phyloP scores from a whole-genome alignment of 106 monocot species.

The Dioscorea zingiberensis region DNA sequence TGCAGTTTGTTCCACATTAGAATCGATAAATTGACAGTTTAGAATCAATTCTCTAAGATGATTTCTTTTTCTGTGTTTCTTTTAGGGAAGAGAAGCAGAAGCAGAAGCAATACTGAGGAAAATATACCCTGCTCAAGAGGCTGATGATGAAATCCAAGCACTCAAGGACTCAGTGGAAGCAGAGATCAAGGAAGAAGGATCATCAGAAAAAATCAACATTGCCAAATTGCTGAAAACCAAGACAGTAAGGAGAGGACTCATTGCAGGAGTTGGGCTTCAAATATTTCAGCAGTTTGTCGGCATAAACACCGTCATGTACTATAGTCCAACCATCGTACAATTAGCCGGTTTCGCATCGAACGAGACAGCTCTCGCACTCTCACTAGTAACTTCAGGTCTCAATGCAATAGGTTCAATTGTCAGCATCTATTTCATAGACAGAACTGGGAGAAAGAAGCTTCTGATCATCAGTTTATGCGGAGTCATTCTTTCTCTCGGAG shows the following conservation, averaged over 20 bases:
- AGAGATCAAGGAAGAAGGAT: constrained; percentile 44
- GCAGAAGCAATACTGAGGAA: constrained; percentile 48
- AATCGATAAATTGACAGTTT: neutral
- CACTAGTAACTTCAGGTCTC: constrained; percentile 69
- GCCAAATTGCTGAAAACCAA: constrained; percentile 43
- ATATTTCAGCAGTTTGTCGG: constrained; percentile 90
- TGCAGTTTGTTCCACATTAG: neutral
- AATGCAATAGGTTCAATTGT: constrained; percentile 72
- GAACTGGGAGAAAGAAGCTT: constrained; percentile 68
- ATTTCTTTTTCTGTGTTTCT: neutral
- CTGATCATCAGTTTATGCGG: constrained; percentile 53
- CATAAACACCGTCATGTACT: constrained; percentile 91
- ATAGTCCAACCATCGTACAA: constrained; percentile 81
- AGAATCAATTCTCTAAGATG: neutral
- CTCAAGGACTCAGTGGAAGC: constrained; percentile 60
- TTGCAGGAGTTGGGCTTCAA: constrained; percentile 77
- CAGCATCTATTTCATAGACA: constrained; percentile 78
- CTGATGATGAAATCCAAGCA: constrained; percentile 46
- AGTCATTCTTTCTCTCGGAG: constrained; percentile 44
- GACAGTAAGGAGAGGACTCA: constrained; percentile 61
- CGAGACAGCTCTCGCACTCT: constrained; percentile 67
- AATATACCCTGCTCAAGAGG: constrained; percentile 63
- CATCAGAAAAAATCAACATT: constrained; percentile 43
- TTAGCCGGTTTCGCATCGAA: constrained; percentile 84
- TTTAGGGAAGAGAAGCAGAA: constrained; percentile 61